Evolutionary conservation across 2,329 filamentous ascomycete species (phyloP).

Genomic region (Sporothrix curviconia): DNA sequence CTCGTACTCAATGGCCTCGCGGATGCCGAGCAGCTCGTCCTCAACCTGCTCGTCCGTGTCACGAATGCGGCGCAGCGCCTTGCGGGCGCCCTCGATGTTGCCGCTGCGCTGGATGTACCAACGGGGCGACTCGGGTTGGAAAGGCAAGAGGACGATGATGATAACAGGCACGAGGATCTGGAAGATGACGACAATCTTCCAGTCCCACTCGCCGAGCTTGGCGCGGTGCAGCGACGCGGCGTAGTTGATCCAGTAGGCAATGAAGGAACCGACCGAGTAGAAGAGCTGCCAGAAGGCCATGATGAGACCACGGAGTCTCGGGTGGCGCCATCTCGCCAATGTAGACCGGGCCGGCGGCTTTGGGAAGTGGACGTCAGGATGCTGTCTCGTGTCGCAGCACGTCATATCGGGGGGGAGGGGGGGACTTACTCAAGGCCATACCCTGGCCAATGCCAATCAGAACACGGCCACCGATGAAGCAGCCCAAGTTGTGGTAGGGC

Average conservation of each 20-base stretch:
- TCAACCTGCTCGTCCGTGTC: conserved; percentile 60
- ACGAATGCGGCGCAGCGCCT: conserved; percentile 52
- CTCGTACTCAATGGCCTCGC: conserved; percentile 64
- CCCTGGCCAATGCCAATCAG: conserved; percentile 66
- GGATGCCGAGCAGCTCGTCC: conserved; percentile 57
- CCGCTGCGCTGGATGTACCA: conserved; percentile 59
- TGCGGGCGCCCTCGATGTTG: conserved; percentile 54
- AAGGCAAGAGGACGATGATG: conserved; percentile 56
- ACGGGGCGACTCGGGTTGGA: conserved; percentile 61
- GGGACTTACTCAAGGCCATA: conserved; percentile 39
- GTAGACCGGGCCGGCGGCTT: conserved; percentile 62
- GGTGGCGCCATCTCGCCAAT: conserved; percentile 62
- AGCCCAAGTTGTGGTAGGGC: conserved; percentile 52
- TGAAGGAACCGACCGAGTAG: conserved; percentile 59
- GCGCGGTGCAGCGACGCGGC: conserved; percentile 50
- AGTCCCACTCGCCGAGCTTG: conserved; percentile 62
- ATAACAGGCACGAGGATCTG: conserved; percentile 61
- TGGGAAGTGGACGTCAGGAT: not conserved
- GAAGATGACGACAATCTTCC: conserved; percentile 67
- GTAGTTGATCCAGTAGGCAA: conserved; percentile 61
- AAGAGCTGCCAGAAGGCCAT: conserved; percentile 67
- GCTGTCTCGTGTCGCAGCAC: too few relatives aligned
- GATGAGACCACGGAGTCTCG: conserved; percentile 58
- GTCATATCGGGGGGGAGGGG: not conserved
- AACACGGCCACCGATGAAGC: conserved; percentile 62